A percentile compares a stretch with the other conserved stretches of the same genome.
Conservation (phyloP, 2,329 filamentous ascomycete genomes). For the Akanthomyces lecanii region DNA sequence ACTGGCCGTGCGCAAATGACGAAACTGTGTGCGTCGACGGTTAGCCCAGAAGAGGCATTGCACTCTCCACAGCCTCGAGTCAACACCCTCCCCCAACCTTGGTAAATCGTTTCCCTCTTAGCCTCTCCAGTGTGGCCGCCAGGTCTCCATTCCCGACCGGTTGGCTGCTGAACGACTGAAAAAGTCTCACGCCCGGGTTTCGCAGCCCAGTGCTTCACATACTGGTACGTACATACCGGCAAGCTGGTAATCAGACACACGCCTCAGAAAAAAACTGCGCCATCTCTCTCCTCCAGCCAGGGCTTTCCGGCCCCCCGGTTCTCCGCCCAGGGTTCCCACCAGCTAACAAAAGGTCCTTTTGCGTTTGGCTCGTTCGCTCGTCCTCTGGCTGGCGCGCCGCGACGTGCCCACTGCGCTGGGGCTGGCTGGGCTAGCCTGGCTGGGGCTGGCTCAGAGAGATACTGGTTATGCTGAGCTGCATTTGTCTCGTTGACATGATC, state of each 20-base stretch:
- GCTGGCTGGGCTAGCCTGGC: not conserved
- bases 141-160: not conserved
- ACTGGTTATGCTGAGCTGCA: not conserved
- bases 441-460: not conserved
- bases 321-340: not conserved
- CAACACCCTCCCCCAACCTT: not conserved
- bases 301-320: not conserved
- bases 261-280: not conserved
- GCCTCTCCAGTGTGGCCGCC: no score
- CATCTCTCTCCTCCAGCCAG: not conserved
- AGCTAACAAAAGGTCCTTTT: not conserved
- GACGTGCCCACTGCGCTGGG: not conserved
- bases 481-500: not conserved
- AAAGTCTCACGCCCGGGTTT: no score
- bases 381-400: not conserved
- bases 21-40: not conserved
- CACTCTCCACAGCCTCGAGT: not conserved
- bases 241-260: not conserved
- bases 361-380: not conserved
- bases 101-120: no score
- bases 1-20: not conserved
- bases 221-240: not conserved
- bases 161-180: not conserved
- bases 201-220: no score
- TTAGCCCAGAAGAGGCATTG: not conserved